Evolutionary conservation across 176 grass and related monocot genomes (phyloP).

Genomic region (Hordeum vulgare): DNA sequence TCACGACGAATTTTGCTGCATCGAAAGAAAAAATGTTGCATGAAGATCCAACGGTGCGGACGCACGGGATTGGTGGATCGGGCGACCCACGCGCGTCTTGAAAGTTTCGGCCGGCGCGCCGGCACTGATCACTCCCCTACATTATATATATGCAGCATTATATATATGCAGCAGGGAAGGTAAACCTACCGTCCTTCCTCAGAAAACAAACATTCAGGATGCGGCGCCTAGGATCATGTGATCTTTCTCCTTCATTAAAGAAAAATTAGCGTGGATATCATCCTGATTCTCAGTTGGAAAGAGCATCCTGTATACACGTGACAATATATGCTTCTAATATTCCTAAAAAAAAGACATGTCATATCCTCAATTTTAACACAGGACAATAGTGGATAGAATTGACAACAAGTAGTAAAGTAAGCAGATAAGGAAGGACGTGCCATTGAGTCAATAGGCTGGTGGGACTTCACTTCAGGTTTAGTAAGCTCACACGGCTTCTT

Average conservation of each 20-base stretch:
- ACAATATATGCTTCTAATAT: neutral
- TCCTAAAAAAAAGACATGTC: neutral
- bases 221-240: neutral
- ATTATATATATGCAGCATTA: too few relatives aligned
- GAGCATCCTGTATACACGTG: neutral
- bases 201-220: neutral
- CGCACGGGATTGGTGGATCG: too few relatives aligned
- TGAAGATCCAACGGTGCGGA: too few relatives aligned
- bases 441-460: slow-evolving; percentile 1
- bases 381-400: slow-evolving; percentile 2
- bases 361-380: neutral
- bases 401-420: slow-evolving; percentile 17
- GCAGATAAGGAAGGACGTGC: slow-evolving; percentile 13
- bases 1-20: too few relatives aligned
- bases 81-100: too few relatives aligned
- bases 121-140: too few relatives aligned
- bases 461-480: neutral
- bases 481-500: neutral
- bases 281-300: neutral
- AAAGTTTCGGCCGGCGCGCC: too few relatives aligned
- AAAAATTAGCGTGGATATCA: too few relatives aligned
- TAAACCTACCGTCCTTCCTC: too few relatives aligned
- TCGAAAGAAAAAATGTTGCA: too few relatives aligned
- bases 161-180: too few relatives aligned
- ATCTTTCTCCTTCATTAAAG: neutral